These are phyloP conservation scores for Galerina marginata DNA, from an alignment of 768 basidiomycete species.

Conservation along the genomic window DNA sequence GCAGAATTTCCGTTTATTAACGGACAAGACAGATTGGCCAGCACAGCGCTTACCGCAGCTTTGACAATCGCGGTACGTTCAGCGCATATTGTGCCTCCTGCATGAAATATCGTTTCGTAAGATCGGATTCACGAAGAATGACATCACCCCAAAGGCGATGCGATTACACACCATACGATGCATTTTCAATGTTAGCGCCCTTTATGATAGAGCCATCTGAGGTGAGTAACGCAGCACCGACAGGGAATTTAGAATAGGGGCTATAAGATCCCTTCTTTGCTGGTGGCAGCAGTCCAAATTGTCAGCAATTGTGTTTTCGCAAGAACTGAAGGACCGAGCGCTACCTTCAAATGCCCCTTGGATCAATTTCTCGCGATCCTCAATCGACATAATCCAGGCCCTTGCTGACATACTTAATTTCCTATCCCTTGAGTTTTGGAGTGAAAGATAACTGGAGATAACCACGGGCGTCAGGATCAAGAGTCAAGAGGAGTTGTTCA, in stretches of 20 bases:
- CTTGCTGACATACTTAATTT: conserved; percentile 15
- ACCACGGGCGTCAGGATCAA: too few species aligned
- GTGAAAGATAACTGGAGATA: background rate
- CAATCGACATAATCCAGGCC: conserved; percentile 41
- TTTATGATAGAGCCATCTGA: conserved; percentile 74
- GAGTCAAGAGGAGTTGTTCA: too few species aligned
- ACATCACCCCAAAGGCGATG: background rate
- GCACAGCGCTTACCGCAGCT: conserved; percentile 69
- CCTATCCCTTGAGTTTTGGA: background rate
- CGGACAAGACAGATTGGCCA: background rate
- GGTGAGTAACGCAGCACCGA: conserved; percentile 85
- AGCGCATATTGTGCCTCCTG: conserved; percentile 92
- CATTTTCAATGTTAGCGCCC: conserved; percentile 95
- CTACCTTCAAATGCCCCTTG: conserved; percentile 64
- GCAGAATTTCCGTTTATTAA: background rate
- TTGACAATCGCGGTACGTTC: conserved; percentile 96
- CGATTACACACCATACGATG: conserved; percentile 74
- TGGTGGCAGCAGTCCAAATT: conserved; percentile 27
- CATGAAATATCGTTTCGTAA: background rate
- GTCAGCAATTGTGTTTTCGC: background rate
- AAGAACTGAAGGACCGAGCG: background rate
- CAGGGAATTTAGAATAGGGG: conserved; percentile 91
- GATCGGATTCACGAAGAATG: background rate
- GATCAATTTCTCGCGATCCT: conserved; percentile 56
- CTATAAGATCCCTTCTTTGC: conserved; percentile 77